Evolutionary conservation across 1,284 basidiomycete species (phyloP), one percentile per base, ranked within the genome.

Genomic region (Boletus mariae): DNA sequence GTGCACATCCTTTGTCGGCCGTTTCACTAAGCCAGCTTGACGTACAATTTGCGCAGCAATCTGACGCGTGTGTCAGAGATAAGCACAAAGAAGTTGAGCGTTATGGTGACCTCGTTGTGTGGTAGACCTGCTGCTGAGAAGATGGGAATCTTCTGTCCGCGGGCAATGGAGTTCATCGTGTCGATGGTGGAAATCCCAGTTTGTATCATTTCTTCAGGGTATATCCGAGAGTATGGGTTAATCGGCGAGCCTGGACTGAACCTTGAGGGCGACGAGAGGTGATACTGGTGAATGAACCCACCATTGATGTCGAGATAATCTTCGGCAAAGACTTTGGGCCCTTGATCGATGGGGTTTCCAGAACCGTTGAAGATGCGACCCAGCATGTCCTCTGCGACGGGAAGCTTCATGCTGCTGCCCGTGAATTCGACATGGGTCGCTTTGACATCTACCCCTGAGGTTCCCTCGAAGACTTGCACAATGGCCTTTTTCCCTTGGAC

Each of bases 151-250:
- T 99, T 99, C 75, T 99, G 97, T 45, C 97, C 97, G 79, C 97
- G 94, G 54, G 97, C 97, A 70, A 99, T 99, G 58, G 96, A 97
- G 78, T 99, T 97, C 95, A 98, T 98, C 48, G 86, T 87, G 73
- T 98, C 94, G 69, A 98, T 98, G 32, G 97, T 99, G 38, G 96
- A 98, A 70, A 99, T 99, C 77, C 97, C 97, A 20, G 97, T 99
- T 74, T 99, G 97, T 63, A 99, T 99, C 97, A 99, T 99, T 78
- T 99, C 96, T 75, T 99, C 97, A 58, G 97, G 97, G 77, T 99
- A 99, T 75, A 98, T 98, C 71, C 97, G 94, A 57, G 94, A 94
- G 77, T 90, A 99, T 15, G 97, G 97, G 76, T 99, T 99, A 78
- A 99, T 99, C 47, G 96, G 97, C 6, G 94, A 97, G 58, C 95